A percentile compares a stretch with the other conserved stretches of the same genome.
phyloP scores from a whole-genome alignment of 768 basidiomycete species.

The Saitozyma sp. region DNA sequence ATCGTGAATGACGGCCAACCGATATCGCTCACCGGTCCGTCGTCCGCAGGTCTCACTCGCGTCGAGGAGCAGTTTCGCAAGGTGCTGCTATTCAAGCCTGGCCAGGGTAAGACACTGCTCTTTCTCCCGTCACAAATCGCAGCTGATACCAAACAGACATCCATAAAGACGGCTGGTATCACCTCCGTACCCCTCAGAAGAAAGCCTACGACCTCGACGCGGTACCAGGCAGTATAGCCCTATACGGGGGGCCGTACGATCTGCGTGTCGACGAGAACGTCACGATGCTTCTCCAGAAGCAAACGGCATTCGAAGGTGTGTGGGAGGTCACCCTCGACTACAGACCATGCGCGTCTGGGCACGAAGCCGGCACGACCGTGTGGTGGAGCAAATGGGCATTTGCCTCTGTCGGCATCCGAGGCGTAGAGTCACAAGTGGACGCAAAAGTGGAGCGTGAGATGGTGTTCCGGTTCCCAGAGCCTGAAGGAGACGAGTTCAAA shows the following conservation, averaged over 20 bases:
- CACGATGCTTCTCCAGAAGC: conserved; percentile 21
- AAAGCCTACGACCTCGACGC: conserved; percentile 9
- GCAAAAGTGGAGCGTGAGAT: background rate
- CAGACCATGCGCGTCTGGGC: conserved; percentile 2
- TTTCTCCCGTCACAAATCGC: too few relatives aligned
- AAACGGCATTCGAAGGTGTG: conserved; percentile 17
- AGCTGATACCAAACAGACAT: background rate
- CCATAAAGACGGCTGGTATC: conserved; percentile 21
- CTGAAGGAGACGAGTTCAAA: background rate
- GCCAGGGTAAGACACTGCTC: too few relatives aligned
- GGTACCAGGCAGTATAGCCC: conserved; percentile 15
- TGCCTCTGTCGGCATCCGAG: conserved; percentile 18
- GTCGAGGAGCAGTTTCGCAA: too few relatives aligned
- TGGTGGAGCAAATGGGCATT: conserved; percentile 22
- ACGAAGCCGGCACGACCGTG: conserved; percentile 21
- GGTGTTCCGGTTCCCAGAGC: background rate
- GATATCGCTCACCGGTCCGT: background rate
- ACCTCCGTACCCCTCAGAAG: conserved; percentile 22
- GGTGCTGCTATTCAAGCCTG: too few relatives aligned
- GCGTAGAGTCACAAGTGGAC: background rate
- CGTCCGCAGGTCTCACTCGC: too few relatives aligned
- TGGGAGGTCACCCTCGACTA: conserved; percentile 14
- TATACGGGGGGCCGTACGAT: conserved; percentile 19
- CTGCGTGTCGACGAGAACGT: conserved; percentile 17
- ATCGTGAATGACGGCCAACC: conserved; percentile 20